These are phyloP conservation scores for Suillus decipiens DNA, from an alignment of 768 basidiomycete genomes.

Conservation along the genomic window DNA sequence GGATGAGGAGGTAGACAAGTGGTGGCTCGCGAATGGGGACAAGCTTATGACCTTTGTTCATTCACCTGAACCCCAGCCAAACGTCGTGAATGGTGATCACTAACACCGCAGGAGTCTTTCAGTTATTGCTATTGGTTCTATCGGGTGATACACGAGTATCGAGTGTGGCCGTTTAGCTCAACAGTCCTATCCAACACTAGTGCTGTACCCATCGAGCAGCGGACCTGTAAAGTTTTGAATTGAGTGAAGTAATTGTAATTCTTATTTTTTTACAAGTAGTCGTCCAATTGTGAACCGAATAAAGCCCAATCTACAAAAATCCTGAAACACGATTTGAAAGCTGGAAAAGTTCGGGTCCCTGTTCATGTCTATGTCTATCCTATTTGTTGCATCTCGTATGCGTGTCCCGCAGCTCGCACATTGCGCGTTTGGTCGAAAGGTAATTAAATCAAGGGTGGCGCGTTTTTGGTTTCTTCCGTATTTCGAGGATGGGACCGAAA, in stretches of 20 bases:
- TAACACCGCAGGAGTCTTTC: neutral
- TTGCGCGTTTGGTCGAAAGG: no score
- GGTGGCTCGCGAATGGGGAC: slow-evolving; percentile 45
- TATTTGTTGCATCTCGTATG: no score
- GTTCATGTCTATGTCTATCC: neutral
- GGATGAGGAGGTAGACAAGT: slow-evolving; percentile 49
- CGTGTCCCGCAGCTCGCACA: no score
- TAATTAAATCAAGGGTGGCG: no score
- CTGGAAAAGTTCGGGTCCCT: neutral
- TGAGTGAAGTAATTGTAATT: no score
- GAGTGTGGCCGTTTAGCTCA: neutral
- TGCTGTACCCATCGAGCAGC: neutral
- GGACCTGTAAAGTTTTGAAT: neutral
- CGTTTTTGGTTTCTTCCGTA: no score
- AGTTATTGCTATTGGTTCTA: neutral
- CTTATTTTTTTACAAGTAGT: no score
- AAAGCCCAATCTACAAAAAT: neutral
- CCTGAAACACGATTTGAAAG: neutral
- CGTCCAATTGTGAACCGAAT: neutral
- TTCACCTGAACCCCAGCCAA: neutral
- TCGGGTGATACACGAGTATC: neutral
- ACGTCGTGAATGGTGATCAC: neutral
- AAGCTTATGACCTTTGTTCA: slow-evolving; percentile 9
- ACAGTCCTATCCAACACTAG: neutral
- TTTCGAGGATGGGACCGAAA: no score